Conservation (phyloP, 2,329 filamentous ascomycete species). For the Zelopaecilomyces penicillatus region DNA sequence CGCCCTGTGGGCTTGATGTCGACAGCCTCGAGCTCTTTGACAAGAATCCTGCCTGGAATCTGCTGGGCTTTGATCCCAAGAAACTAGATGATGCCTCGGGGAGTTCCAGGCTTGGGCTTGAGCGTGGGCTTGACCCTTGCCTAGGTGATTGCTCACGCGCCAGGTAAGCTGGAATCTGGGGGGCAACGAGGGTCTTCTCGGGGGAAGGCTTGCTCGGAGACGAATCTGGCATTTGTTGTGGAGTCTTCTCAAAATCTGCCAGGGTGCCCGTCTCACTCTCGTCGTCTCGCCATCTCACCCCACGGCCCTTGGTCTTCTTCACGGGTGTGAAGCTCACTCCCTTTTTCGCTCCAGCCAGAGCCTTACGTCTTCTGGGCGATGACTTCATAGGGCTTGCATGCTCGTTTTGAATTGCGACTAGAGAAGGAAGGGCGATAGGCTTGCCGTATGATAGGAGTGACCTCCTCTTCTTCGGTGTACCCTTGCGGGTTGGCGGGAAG, state of each 20-base stretch:
- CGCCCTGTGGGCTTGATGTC: slow-evolving; percentile 30
- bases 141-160: not conserved
- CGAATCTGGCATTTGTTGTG: slow-evolving; percentile 53
- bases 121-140: slow-evolving; percentile 16
- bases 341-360: slow-evolving; percentile 51
- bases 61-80: slow-evolving; percentile 48
- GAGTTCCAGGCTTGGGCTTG: slow-evolving; percentile 52
- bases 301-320: slow-evolving; percentile 68
- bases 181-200: slow-evolving; percentile 24
- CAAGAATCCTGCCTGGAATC: slow-evolving; percentile 85
- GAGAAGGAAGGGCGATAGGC: slow-evolving; percentile 35
- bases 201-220: slow-evolving; percentile 39
- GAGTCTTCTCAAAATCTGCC: slow-evolving; percentile 87
- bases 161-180: slow-evolving; percentile 6
- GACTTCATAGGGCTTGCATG: slow-evolving; percentile 53
- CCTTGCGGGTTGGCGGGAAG: slow-evolving; percentile 61
- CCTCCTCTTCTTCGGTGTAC: slow-evolving; percentile 71
- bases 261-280: slow-evolving; percentile 72
- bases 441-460: slow-evolving; percentile 31
- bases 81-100: slow-evolving; percentile 27
- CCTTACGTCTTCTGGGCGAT: slow-evolving; percentile 74
- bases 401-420: slow-evolving; percentile 27
- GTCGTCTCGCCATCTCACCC: slow-evolving; percentile 89
- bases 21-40: slow-evolving; percentile 43
- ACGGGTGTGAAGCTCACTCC: slow-evolving; percentile 73